Conservation (phyloP, 2,329 filamentous ascomycete species). For the Colletotrichum agaves region DNA sequence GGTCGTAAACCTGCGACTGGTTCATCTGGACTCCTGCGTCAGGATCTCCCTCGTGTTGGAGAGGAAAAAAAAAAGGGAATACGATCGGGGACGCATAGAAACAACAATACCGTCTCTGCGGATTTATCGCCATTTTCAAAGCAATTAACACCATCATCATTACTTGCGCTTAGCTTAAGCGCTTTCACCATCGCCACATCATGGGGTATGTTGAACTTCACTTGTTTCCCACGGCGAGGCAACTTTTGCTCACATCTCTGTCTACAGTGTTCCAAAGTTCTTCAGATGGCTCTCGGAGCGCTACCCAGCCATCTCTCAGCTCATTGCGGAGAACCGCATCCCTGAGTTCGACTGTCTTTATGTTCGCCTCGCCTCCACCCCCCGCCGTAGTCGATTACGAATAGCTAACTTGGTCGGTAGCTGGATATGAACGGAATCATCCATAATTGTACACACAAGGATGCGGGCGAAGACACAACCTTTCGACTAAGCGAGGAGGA, state of each 20-base stretch:
- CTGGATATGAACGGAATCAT: slow-evolving; percentile 99
- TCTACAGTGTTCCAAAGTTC: slow-evolving; percentile 80
- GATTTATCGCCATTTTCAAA: slow-evolving; percentile 4
- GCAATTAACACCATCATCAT: slow-evolving; percentile 4
- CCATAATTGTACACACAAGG: slow-evolving; percentile 98
- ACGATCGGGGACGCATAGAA: slow-evolving; percentile 8
- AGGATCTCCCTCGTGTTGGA: slow-evolving; percentile 33
- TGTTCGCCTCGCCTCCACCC: slow-evolving; percentile 55
- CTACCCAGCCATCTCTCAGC: slow-evolving; percentile 97
- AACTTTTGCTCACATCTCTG: slow-evolving; percentile 20
- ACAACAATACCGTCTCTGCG: background rate
- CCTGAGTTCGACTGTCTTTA: slow-evolving; percentile 99
- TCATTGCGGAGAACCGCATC: slow-evolving; percentile 98
- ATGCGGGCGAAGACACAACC: slow-evolving; percentile 84
- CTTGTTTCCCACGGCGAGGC: background rate
- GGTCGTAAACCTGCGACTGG: slow-evolving; percentile 34
- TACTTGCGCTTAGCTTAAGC: slow-evolving; percentile 27
- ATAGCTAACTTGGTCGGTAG: slow-evolving; percentile 54
- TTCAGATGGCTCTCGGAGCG: slow-evolving; percentile 99
- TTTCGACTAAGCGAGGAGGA: slow-evolving; percentile 96
- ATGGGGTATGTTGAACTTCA: slow-evolving; percentile 44
- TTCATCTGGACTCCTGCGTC: slow-evolving; percentile 29
- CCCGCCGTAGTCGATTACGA: slow-evolving; percentile 44
- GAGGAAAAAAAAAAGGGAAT: slow-evolving; percentile 10
- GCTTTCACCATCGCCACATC: slow-evolving; percentile 37